phyloP scores from a whole-genome alignment of 176 grass and related monocot species.

The Alopecurus myosuroides region DNA sequence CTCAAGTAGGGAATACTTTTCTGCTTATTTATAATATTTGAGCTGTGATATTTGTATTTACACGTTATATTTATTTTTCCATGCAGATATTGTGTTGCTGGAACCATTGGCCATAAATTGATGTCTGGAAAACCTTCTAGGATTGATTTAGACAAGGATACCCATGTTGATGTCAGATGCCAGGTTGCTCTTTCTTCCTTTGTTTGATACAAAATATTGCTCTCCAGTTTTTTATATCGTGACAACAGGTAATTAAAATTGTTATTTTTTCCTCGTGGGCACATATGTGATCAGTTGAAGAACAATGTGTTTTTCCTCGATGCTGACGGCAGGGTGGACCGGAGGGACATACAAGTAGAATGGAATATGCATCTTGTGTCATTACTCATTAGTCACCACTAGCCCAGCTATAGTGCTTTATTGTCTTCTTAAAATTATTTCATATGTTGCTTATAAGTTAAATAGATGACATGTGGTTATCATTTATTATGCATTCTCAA shows the following conservation, averaged over 20 bases:
- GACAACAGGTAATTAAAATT: too few species aligned
- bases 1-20: neutral
- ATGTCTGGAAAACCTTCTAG: conserved; percentile 91
- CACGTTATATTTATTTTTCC: neutral
- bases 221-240: too few species aligned
- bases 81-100: conserved; percentile 92
- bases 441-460: neutral
- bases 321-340: too few species aligned
- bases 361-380: neutral
- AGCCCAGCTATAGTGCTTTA: neutral
- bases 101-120: conserved; percentile 91
- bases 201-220: neutral
- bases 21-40: neutral
- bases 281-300: too few species aligned
- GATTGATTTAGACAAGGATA: conserved; percentile 79
- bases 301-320: too few species aligned
- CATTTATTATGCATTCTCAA: neutral
- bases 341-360: too few species aligned
- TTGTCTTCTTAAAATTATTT: too few species aligned
- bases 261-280: too few species aligned
- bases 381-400: neutral
- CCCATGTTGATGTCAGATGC: conserved; percentile 84
- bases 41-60: neutral
- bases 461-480: neutral
- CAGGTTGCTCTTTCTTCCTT: conserved; percentile 50